Evolutionary conservation across 192 early-diverging fungal genomes (phyloP).

Genomic region (Coemansia sp.): DNA sequence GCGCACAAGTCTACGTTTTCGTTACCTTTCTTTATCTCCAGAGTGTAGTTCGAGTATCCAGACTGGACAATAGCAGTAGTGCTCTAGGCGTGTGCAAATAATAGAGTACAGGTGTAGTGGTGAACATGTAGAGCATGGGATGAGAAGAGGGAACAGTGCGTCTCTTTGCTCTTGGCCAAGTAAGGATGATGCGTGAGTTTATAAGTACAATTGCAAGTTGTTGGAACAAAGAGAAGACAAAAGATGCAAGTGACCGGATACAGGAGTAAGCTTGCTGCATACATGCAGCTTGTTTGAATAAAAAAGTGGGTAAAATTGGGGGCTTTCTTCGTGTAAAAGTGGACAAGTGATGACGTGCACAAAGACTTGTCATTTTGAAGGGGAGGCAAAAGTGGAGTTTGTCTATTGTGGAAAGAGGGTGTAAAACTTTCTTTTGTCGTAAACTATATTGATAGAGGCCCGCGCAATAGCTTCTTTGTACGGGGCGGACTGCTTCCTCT

Average conservation of each 20-base stretch:
- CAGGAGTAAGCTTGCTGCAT: no score
- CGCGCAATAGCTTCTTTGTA: no score
- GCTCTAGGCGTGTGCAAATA: background rate
- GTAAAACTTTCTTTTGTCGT: no score
- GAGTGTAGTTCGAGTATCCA: background rate
- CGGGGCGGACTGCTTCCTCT: no score
- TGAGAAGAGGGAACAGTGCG: background rate
- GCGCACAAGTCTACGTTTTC: background rate
- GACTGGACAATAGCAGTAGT: background rate
- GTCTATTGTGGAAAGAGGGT: no score
- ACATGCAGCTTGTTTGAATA: background rate
- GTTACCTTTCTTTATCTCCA: background rate
- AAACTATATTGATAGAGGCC: no score
- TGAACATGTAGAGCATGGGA: background rate
- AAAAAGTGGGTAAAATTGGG: constrained; percentile 1
- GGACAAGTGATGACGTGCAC: background rate
- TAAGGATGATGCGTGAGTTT: background rate
- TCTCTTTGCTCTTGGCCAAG: background rate
- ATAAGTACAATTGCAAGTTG: constrained; percentile 4
- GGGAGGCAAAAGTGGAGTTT: no score
- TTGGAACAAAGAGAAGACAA: background rate
- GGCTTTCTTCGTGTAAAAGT: background rate
- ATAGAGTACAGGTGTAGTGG: background rate
- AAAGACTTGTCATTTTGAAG: no score
- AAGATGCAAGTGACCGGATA: constrained; percentile 2